Base-by-base conservation (phyloP, 257 asterid genomes). In the Galeopsis tetrahit region DNA sequence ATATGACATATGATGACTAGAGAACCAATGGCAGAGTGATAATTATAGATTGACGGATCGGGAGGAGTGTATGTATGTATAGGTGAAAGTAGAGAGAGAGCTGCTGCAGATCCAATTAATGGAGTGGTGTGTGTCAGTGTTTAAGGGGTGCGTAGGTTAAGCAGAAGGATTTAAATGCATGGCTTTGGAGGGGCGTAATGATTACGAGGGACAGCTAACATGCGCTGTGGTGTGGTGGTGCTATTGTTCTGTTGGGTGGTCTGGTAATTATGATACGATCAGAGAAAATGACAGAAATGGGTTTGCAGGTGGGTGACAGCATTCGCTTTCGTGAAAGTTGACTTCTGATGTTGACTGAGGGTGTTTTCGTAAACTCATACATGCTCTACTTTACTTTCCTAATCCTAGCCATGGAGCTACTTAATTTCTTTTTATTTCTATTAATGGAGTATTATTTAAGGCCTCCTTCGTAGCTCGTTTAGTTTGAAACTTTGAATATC, bases 121-220 rank as follows among this genome's bases (percentile, higher is more conserved):
- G 75, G 82, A 60, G 78, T 69, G 75, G 85, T 52, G 82, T 63
- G 85, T 52, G 82, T 63, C 81, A 78, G 83, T 62, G 72, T 21
- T 21, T 21, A 63, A 63, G 52, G 66, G 76, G 68, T 69, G 91
- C 88, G 89, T 74, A 85, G 85, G 93, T 72, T 83, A 85, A 76
- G 85, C 85, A 68, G 80, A 71, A 68, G 75, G 78, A 68, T 69
- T 68, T 81, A 75, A 83, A 81, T 82, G 89, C 88, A 83, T 75
- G 85, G 85, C 63, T 59, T 61, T 70, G 36, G 61, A 70, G 69
- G 74, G 69, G 83, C 70, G 78, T 75, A 80, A 83, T 81, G 86
- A 85, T 82, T 84, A 81, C 72, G 80, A 61, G 77, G 63, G 85
- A 70, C 88, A 85, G 84, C 90, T 89, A 89, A 85, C 86, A 48